Evolutionary conservation across 345 rosid genomes (phyloP), one percentile per base, ranked within the genome.

Genomic region (Eutrema yunnanense): DNA sequence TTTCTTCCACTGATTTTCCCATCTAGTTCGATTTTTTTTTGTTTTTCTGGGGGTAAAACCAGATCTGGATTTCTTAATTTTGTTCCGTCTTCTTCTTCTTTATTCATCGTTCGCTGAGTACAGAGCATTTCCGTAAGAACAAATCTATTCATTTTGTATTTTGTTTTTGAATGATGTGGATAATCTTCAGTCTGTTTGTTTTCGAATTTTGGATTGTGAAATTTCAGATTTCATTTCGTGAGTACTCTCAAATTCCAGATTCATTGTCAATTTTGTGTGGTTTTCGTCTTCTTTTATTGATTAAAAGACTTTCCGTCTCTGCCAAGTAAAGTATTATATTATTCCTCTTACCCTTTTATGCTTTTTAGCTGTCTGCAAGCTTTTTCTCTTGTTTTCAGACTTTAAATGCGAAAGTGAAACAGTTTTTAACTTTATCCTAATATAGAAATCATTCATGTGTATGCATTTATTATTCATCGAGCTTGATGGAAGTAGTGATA

Each of bases 351-450:
- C 8, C 37, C 5, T 56, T 48, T 46, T 55, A 13, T 36, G 56
- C 65, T 69, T 69, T 76, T 62, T 46, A 54, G 79, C 65, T 76
- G 79, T 62, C 60, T 62, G 53, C 53, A 38, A 68, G 62, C 10
- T 22, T 16, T n/a, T n/a, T n/a, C 19, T 19, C 19, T 57, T 57
- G 66, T 48, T 63, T 56, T 10, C 55, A 69, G 48, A 13, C 41
- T 76, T 56, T 70, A 56, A 76, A 55, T 70, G 58, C 70, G 74
- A 61, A 69, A 69, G 70, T 38, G 79, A 47, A 47, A 36, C 40
- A 16, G 64, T 64, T 36, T 72, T 46, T 22, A 56, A 64, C 57
- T 7, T 33, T 66, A 58, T 67, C 40, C 5, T 41, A 58, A 40
- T 74, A 55, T 46, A 70, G 54, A 62, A 63, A 47, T 51, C 30